Evolutionary conservation across 148 eudicot species (phyloP), one percentile per base, ranked within the genome.

Genomic region (Salicornia ramosissima): DNA sequence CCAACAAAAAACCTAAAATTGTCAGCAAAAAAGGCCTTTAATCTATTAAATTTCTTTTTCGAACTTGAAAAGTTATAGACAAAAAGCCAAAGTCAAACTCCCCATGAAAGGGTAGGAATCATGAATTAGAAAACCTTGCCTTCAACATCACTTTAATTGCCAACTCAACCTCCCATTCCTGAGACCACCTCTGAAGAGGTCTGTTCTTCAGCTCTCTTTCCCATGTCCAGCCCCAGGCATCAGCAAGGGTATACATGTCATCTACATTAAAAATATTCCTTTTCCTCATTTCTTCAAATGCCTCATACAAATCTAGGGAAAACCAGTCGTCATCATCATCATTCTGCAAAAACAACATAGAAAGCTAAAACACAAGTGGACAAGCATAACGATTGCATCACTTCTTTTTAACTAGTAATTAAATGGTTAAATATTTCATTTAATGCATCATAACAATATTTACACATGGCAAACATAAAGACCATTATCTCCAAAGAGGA

Each of bases 211-310:
- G 56, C 62, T 94, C 98, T 78, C 68, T 87, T 68, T 94, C 98
- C 98, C 98, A 94, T 67, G 90, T 90, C 98, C 98, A 94, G 29
- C 97, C 92, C 98, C 98, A 94, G 68, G 81, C 98, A 83, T 94
- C 98, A 64, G 97, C 96, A 76, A 94, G 75, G 25, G 97, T 94
- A 69, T 94, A 94, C 92, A 94, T 94, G 70, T 94, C 98, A 64
- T 88, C 80, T 60, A 85, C 97, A 77, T 90, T 88, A 76, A 90
- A 94, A 4, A 87, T 82, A 71, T 43, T 83, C 68, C 98, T 82
- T 31, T 83, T 64, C 68, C 96, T 87, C 70, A 94, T 57, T 85
- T 94, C 98, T 81, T 88, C 79, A 67, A 88, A 80, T 45, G 97
- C 98, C 84, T 86, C 96, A 5, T 83, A 69, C 67, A 84, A 61